A percentile compares a stretch with the other conserved stretches of the same genome.
Conservation (phyloP, 2,329 filamentous ascomycete genomes). For the Ophiocordyceps camponoti-floridani region DNA sequence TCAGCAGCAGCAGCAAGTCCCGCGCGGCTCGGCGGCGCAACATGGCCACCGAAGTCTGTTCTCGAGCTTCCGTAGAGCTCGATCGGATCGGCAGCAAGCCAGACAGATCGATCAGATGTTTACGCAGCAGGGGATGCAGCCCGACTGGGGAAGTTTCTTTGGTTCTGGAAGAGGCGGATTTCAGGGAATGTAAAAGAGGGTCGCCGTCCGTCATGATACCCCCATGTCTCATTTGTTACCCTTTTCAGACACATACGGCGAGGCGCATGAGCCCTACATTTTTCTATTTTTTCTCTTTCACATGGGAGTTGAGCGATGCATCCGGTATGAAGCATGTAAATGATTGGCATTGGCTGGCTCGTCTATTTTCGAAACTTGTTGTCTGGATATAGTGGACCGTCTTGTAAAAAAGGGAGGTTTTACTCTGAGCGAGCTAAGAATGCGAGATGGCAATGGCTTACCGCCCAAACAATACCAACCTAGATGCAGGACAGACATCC, state of each 20-base stretch:
- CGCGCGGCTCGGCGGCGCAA: conserved; percentile 1
- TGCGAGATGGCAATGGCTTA: too few relatives aligned
- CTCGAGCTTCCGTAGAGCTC: conserved; percentile 8
- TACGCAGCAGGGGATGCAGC: conserved; percentile 24
- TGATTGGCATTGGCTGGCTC: too few relatives aligned
- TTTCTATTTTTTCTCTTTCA: not conserved
- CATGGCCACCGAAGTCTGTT: conserved; percentile 9
- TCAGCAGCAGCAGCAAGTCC: conserved; percentile 13
- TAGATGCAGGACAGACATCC: too few relatives aligned
- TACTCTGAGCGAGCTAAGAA: too few relatives aligned
- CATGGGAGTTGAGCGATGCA: too few relatives aligned
- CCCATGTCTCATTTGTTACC: conserved; percentile 12
- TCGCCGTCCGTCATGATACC: conserved; percentile 17
- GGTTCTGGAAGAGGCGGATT: conserved; percentile 23
- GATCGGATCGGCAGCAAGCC: conserved; percentile 13
- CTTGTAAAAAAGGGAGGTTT: too few relatives aligned
- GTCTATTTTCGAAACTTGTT: too few relatives aligned
- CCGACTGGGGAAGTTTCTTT: conserved; percentile 29
- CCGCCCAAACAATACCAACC: too few relatives aligned
- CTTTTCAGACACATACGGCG: not conserved
- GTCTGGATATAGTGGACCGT: too few relatives aligned
- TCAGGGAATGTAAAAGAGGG: conserved; percentile 20
- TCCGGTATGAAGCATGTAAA: too few relatives aligned
- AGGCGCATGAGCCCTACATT: not conserved
- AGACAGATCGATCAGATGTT: conserved; percentile 31